A percentile compares a stretch with the other conserved stretches of the same genome.
Conservation (phyloP, 148 eudicot genomes). For the Rhododendron molle region DNA sequence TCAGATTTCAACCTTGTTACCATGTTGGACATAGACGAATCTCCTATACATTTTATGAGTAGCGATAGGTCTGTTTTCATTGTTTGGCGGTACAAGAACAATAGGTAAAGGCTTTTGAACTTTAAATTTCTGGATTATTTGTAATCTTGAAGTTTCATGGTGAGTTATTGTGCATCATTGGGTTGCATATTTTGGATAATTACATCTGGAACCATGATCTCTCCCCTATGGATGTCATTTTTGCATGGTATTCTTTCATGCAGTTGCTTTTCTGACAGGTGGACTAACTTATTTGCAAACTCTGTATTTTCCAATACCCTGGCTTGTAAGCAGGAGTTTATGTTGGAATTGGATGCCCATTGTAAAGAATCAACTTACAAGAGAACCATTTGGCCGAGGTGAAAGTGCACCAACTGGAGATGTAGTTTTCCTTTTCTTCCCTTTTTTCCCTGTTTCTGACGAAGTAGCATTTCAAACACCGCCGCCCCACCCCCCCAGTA, state of each 20-base stretch:
- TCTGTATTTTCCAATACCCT: background rate
- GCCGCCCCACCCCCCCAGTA: too few relatives aligned
- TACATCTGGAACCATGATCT: background rate
- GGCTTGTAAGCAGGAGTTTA: background rate
- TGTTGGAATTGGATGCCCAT: too few relatives aligned
- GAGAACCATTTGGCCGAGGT: background rate
- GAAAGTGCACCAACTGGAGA: background rate
- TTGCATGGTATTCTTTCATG: background rate
- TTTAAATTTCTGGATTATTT: background rate
- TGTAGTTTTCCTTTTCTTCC: background rate
- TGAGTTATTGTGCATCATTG: background rate
- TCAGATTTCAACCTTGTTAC: background rate
- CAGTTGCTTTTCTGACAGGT: background rate
- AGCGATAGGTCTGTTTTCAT: background rate
- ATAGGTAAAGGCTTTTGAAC: background rate
- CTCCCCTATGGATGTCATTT: background rate
- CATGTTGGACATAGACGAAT: background rate
- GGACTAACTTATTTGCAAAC: background rate
- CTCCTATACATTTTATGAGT: background rate
- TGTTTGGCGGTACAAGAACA: background rate
- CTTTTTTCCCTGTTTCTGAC: too few relatives aligned
- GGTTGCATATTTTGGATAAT: slow-evolving; percentile 2
- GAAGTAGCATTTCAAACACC: too few relatives aligned
- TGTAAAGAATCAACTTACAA: background rate
- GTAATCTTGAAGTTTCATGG: background rate